These are phyloP conservation scores for Mycena crocata DNA, from an alignment of 768 basidiomycete species.

Conservation along the genomic window DNA sequence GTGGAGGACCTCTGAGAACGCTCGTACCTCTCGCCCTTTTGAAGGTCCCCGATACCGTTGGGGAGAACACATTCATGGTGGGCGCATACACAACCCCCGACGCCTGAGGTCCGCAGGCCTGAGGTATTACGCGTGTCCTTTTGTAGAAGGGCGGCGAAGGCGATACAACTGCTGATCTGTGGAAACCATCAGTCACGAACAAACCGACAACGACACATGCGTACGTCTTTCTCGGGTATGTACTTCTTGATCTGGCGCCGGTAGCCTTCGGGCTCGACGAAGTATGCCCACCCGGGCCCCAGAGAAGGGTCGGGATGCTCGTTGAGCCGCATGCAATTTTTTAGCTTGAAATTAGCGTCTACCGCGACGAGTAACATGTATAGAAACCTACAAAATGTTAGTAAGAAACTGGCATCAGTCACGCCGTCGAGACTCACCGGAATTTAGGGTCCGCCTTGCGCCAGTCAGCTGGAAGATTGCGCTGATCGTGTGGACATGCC, in stretches of 20 bases:
- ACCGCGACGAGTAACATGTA: constrained; percentile 23
- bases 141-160: constrained; percentile 27
- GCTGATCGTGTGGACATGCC: constrained; percentile 30
- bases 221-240: constrained; percentile 15
- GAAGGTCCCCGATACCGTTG: constrained; percentile 34
- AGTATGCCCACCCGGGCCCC: constrained; percentile 25
- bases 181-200: too few relatives aligned
- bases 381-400: constrained; percentile 17
- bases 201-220: neutral
- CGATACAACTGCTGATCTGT: constrained; percentile 27
- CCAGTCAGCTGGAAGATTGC: constrained; percentile 34
- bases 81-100: too few relatives aligned
- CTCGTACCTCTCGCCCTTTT: constrained; percentile 31
- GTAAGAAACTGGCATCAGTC: too few relatives aligned
- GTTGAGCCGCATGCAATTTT: constrained; percentile 15
- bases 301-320: constrained; percentile 28
- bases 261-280: constrained; percentile 23
- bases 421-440: neutral
- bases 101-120: constrained; percentile 19
- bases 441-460: neutral
- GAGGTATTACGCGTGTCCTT: constrained; percentile 24
- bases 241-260: constrained; percentile 11
- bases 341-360: constrained; percentile 36
- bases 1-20: neutral
- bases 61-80: constrained; percentile 25